Evolutionary conservation across 441 rosid species (phyloP), one percentile per base, ranked within the genome.

Genomic region (Biscutella auriculata): DNA sequence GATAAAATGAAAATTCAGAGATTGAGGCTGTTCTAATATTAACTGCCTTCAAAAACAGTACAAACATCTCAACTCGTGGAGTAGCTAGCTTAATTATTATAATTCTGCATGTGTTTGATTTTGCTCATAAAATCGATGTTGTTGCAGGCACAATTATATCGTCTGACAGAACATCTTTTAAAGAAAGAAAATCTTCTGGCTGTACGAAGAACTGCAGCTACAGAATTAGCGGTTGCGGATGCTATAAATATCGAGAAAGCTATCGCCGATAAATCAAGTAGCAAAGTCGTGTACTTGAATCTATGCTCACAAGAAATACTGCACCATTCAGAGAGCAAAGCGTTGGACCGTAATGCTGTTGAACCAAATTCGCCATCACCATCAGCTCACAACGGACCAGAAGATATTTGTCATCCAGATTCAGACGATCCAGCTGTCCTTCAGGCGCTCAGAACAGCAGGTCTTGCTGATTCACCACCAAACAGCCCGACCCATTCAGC

Each of bases 201-300:
- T 62, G 70, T 85, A 60, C 62, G 83, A 69, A 82, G 94, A 74
- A 82, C 81, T 57, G 99, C 97, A 65, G 95, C 76, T 34, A 85
- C 95, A 28, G 99, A 94, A 75, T 76, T 94, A 77, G 97, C 97
- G 36, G 89, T 94, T 68, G 99, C 99, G 56, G 99, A 94, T 81
- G 99, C 97, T 35, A 66, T 82, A 62, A 94, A 94, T 68, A 85
- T 89, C 26, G 99, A 94, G 74, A 90, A 79, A 73, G 85, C 60
- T 23, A 85, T 80, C 34, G 95, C 92, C 57, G 83, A 90, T 63
- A 83, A 77, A 79, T 85, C 99, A 58, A 87, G 72, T 76, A 84
- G 91, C 81, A 94, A 94, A 69, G 54, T 82, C 51, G 92, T 90
- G 10, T 94, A 90, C 70, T 46, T 87, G 71, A 94, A 94, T 82